Base-by-base conservation (phyloP, 2,329 filamentous ascomycete species). In the Botrytis byssoidea region DNA sequence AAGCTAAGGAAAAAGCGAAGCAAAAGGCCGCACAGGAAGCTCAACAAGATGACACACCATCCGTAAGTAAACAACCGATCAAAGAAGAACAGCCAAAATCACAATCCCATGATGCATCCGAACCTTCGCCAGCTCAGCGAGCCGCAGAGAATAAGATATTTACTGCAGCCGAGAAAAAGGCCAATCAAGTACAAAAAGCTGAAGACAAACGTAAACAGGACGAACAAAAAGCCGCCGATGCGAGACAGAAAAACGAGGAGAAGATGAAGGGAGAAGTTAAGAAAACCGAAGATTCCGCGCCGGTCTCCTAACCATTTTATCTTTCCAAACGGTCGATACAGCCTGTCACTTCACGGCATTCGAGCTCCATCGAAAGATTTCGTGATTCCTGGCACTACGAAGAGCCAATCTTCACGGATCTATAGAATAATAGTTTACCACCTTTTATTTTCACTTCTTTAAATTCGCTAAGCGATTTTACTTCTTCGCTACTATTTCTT, bases 151-250 rank as follows among this genome's bases (percentile, higher is more conserved):
- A 71, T 2, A 70, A 75, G 18, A 63, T 63, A 29, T 35, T 71
- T n/a, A 48, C 32, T 22, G 46, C 63, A n/a, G 73, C 66, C 29
- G 75, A 74, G 55, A 74, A 76, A 63, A 71, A 72, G 8, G 72
- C 74, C 55, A 35, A 51, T 42, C 9, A 37, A 37, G 48, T 64
- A 46, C 65, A 68, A 57, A 63, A 48, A 46, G 63, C 60, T 25
- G 76, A 76, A 63, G 63, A 74, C 51, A 72, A 70, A 65, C 67
- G 68, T 32, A 65, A 71, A 73, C 51, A 55, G 44, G 51, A 73
- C 14, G 72, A 73, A 40, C 57, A 60, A n/a, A 73, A 64, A 59
- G 72, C 57, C 37, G 67, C 59, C 57, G 72, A 75, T 61, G 40
- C 61, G 22, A 57, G 35, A 48, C 72, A 68, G 55, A 67, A 37